Conservation (phyloP, 2,329 filamentous ascomycete species). For the Camillea tinctor region DNA sequence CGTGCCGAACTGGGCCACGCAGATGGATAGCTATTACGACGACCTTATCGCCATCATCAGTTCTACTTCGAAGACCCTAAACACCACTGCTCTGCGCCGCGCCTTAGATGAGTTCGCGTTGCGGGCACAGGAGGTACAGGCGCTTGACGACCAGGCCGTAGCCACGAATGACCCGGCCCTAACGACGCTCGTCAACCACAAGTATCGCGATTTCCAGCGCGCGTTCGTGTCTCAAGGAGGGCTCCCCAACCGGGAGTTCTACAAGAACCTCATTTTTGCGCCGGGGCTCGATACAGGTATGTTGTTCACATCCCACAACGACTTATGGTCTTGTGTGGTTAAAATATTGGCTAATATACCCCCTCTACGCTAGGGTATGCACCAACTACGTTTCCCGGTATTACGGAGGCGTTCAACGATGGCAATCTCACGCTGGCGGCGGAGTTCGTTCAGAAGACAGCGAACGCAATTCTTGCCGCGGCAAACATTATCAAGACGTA, state of each 20-base stretch:
- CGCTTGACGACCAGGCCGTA: constrained; percentile 32
- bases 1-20: constrained; percentile 39
- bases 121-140: constrained; percentile 33
- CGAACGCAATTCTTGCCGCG: constrained; percentile 27
- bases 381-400: constrained; percentile 31
- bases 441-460: constrained; percentile 29
- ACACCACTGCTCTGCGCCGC: constrained; percentile 37
- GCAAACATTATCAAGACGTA: constrained; percentile 27
- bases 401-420: constrained; percentile 29
- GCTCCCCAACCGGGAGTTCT: constrained; percentile 45
- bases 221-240: constrained; percentile 49
- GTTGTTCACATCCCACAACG: constrained; percentile 2
- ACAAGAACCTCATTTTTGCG: constrained; percentile 46
- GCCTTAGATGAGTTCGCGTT: constrained; percentile 39
- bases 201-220: constrained; percentile 48
- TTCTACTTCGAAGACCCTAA: constrained; percentile 34
- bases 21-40: constrained; percentile 39
- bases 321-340: background rate
- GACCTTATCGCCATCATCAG: constrained; percentile 36
- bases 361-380: constrained; percentile 29
- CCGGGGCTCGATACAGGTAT: constrained; percentile 48
- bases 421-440: constrained; percentile 27
- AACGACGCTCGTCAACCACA: constrained; percentile 42
- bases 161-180: constrained; percentile 29
- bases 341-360: constrained; percentile 1